Conservation (phyloP, 495 filamentous ascomycete genomes). For the Acidomyces sp. region DNA sequence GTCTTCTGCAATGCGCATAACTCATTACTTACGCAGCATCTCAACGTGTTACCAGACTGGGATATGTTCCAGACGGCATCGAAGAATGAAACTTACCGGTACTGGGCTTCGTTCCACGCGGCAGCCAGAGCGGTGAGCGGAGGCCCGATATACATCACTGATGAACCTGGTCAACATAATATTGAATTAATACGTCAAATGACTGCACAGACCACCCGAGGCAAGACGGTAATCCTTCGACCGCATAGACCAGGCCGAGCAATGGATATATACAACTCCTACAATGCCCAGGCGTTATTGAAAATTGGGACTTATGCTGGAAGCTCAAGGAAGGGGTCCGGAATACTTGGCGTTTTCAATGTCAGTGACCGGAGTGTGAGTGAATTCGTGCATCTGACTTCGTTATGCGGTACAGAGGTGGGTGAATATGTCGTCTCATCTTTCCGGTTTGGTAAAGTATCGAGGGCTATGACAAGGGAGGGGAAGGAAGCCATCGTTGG, state of each 20-base stretch:
- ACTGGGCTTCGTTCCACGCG: constrained; percentile 69
- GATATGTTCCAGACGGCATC: constrained; percentile 96
- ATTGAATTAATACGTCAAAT: constrained; percentile 62
- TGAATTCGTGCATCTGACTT: constrained; percentile 52
- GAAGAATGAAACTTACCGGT: no score
- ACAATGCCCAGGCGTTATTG: constrained; percentile 56
- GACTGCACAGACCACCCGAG: constrained; percentile 51
- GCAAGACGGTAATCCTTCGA: constrained; percentile 61
- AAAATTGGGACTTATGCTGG: constrained; percentile 66
- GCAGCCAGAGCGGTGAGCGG: constrained; percentile 82
- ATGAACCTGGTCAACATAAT: constrained; percentile 70
- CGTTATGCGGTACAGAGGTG: constrained; percentile 57
- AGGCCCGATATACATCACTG: constrained; percentile 87
- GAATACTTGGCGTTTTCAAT: constrained; percentile 79
- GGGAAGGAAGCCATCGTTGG: constrained; percentile 32
- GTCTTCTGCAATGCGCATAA: constrained; percentile 90
- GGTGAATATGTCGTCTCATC: constrained; percentile 56
- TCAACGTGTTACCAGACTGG: constrained; percentile 82
- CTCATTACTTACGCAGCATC: constrained; percentile 58
- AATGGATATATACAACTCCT: constrained; percentile 58
- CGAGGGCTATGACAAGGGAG: constrained; percentile 25
- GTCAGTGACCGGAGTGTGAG: constrained; percentile 41
- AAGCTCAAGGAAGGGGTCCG: constrained; percentile 50
- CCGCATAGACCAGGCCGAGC: constrained; percentile 58
- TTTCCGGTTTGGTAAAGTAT: constrained; percentile 54